These are phyloP conservation scores for Candida germanica DNA, from an alignment of 805 yeast genomes.

Conservation along the genomic window DNA sequence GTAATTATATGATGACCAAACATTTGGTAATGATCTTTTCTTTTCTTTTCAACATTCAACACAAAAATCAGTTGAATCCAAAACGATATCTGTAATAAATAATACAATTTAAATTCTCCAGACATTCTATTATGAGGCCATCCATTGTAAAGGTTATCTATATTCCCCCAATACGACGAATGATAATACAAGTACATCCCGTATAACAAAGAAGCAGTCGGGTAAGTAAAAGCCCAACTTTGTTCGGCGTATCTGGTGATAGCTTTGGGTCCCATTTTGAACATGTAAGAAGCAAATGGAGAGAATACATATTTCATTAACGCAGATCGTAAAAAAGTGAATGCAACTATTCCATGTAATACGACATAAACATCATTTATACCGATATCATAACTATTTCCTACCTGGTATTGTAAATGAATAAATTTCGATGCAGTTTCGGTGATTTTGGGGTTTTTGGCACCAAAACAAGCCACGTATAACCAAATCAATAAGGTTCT, in stretches of 20 bases:
- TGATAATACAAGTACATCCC: constrained; percentile 58
- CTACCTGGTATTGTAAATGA: constrained; percentile 28
- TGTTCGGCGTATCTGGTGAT: constrained; percentile 79
- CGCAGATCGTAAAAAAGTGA: constrained; percentile 58
- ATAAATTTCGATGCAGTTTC: constrained; percentile 33
- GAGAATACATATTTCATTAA: constrained; percentile 54
- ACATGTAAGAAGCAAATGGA: constrained; percentile 48
- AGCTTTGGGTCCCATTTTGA: constrained; percentile 51
- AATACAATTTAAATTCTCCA: constrained; percentile 58
- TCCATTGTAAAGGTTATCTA: constrained; percentile 55
- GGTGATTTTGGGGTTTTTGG: constrained; percentile 14
- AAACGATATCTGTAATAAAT: constrained; percentile 65
- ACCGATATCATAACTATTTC: constrained; percentile 50
- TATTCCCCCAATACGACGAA: constrained; percentile 58
- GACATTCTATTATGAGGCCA: constrained; percentile 75
- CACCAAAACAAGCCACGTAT: constrained; percentile 23
- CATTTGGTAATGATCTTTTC: constrained; percentile 88
- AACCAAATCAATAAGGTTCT: constrained; percentile 25
- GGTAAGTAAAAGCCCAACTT: constrained; percentile 72
- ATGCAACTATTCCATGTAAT: constrained; percentile 49
- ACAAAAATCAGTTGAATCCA: constrained; percentile 83
- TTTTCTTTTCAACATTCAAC: constrained; percentile 68
- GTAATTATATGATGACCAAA: constrained; percentile 86
- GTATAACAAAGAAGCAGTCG: constrained; percentile 47
- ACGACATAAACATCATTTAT: constrained; percentile 53